Base-by-base conservation (phyloP, 208 protist genomes). In the Novymonas esmeraldas region DNA sequence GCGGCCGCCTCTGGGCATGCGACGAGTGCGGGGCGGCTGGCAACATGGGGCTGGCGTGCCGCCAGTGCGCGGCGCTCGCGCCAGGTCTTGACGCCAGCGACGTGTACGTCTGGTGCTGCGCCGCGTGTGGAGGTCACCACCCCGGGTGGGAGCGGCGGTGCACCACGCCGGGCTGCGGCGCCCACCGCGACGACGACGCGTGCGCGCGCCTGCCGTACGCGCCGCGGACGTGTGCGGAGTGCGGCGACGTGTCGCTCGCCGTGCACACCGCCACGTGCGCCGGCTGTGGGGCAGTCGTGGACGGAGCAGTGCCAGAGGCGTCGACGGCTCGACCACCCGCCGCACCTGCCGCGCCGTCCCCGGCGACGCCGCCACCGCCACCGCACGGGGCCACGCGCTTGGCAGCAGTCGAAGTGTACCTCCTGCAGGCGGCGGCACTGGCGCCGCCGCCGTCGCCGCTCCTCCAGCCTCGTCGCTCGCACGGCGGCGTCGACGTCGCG, bases 51-150 rank as follows among this genome's bases (percentile, higher is more conserved):
- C 70, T 78, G 44, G 55, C 60, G 28, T 92, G 85, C 44, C 59
- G 39, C 31, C 72, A 34, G 16, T 92, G 85, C 56, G 57, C 71
- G 7, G 48, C 73, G 29, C 64, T 84, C 14, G 71, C 79, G n/a
- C 82, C 79, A 16, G 73, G 76, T 14, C 46, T 89, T 16, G 67
- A 79, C 0, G 39, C 36, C 10, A 29, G 34, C 28, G 70, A 74
- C 38, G 74, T 85, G 0, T 49, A 44, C n/a, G 76, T 78, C n/a
- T 92, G 86, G 86, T 52, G 57, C 20, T 92, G 86, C 49, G 63
- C 46, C n/a, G 41, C 28, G 0, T 92, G 86, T 44, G 14, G 46
- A 1, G 28, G 3, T 1, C 29, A 66, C 22, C 81, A 84, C 54
- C 67, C 50, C 11, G 75, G 80, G 54, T 92, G 86, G 82, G 26